Evolutionary conservation across 1,284 basidiomycete genomes (phyloP).

Genomic region (Ustilago xerochloae): DNA sequence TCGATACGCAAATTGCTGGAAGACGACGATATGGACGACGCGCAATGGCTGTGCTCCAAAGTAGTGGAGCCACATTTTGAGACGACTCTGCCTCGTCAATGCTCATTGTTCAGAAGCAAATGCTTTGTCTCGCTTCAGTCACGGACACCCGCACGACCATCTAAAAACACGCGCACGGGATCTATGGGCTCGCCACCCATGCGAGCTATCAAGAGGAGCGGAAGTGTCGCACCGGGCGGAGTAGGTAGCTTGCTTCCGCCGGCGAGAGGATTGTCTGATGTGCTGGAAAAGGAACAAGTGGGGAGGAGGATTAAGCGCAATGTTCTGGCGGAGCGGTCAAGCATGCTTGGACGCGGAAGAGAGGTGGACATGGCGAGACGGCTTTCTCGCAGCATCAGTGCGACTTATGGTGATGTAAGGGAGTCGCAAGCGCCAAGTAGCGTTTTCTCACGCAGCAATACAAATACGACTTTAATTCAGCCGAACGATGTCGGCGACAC

Average conservation of each 20-base stretch:
- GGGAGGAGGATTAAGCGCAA: constrained; percentile 26
- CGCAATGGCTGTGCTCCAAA: constrained; percentile 61
- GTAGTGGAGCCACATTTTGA: constrained; percentile 58
- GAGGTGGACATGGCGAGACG: constrained; percentile 45
- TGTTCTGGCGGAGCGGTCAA: constrained; percentile 20
- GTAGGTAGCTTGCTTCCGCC: neutral
- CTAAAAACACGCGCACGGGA: constrained; percentile 5
- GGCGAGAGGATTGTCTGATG: constrained; percentile 25
- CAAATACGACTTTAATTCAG: constrained; percentile 5
- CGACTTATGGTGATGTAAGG: constrained; percentile 6
- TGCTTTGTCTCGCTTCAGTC: constrained; percentile 58
- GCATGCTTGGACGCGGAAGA: constrained; percentile 31
- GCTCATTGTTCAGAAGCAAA: constrained; percentile 54
- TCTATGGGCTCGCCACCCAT: constrained; percentile 19
- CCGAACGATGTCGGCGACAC: neutral
- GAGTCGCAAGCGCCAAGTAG: constrained; percentile 18
- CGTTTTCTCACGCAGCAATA: constrained; percentile 33
- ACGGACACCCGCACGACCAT: constrained; percentile 34
- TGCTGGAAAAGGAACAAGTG: constrained; percentile 42
- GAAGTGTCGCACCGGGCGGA: constrained; percentile 3
- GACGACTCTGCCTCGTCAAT: constrained; percentile 48
- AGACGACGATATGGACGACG: constrained; percentile 61
- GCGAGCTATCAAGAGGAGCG: constrained; percentile 17
- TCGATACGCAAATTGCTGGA: constrained; percentile 36
- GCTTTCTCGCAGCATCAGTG: constrained; percentile 45